phyloP scores from a whole-genome alignment of 163 green algal species.

The Prototheca cutis region DNA sequence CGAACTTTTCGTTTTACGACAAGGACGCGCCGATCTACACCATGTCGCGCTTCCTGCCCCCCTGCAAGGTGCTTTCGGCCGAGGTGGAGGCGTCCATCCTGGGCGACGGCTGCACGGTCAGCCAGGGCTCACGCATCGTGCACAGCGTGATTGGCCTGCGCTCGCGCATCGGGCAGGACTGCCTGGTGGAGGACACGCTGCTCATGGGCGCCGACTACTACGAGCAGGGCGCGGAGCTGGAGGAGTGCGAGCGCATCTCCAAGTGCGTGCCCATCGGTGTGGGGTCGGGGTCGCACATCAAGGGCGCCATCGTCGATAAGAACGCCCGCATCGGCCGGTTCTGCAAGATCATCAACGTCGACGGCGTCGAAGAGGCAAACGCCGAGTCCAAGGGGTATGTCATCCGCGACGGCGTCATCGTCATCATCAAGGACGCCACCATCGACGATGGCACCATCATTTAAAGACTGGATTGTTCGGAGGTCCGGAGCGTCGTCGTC shows the following conservation, averaged over 20 bases:
- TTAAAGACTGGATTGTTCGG: no score
- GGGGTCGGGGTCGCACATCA: conserved; percentile 36
- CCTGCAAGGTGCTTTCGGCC: conserved; percentile 72
- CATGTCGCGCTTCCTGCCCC: conserved; percentile 93
- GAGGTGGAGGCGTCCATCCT: conserved; percentile 56
- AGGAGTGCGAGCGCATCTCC: conserved; percentile 67
- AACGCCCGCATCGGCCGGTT: conserved; percentile 93
- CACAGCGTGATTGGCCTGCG: conserved; percentile 91
- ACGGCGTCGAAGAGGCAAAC: conserved; percentile 59
- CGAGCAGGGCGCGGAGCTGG: conserved; percentile 45
- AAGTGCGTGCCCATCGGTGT: conserved; percentile 70
- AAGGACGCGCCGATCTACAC: conserved; percentile 96
- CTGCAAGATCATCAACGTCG: conserved; percentile 76
- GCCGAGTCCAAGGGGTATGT: conserved; percentile 80
- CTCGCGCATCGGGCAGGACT: conserved; percentile 65
- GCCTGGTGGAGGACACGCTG: conserved; percentile 49
- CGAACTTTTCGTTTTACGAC: conserved; percentile 88
- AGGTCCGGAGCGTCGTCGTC: no score
- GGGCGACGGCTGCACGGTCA: conserved; percentile 69
- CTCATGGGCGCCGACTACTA: conserved; percentile 92
- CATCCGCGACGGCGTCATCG: conserved; percentile 92
- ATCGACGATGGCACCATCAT: conserved; percentile 81
- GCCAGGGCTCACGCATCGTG: conserved; percentile 38
- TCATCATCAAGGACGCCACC: conserved; percentile 80
- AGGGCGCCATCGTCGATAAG: conserved; percentile 93